These are phyloP conservation scores for Medicago arabica DNA, from an alignment of 306 rosid species.

Conservation along the genomic window DNA sequence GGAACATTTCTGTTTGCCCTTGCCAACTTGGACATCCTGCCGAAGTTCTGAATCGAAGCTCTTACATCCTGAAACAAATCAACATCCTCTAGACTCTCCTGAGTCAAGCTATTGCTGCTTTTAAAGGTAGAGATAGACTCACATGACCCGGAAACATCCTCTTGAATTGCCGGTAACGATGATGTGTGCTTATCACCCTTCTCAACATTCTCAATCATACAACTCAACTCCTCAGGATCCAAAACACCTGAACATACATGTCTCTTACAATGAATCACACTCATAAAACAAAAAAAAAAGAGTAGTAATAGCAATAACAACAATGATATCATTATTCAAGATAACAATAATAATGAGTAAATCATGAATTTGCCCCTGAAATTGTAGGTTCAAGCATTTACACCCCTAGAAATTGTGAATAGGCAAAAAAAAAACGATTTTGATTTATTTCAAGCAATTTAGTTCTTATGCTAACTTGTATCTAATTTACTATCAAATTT, in stretches of 20 bases:
- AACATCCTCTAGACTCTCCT: constrained; percentile 59
- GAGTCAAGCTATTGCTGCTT: constrained; percentile 68
- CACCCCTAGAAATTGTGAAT: too few relatives aligned
- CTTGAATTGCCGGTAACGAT: constrained; percentile 61
- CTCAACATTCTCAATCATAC: constrained; percentile 74
- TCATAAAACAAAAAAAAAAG: constrained; percentile 17
- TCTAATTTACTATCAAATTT: too few relatives aligned
- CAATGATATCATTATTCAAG: neutral
- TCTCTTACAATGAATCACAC: neutral
- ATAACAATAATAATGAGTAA: neutral
- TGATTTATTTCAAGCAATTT: too few relatives aligned
- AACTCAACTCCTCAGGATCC: constrained; percentile 85
- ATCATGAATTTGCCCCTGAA: too few relatives aligned
- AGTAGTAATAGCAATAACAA: neutral
- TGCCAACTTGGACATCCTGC: constrained; percentile 40
- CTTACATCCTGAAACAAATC: constrained; percentile 83
- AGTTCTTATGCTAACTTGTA: too few relatives aligned
- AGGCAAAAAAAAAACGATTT: too few relatives aligned
- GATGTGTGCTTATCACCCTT: constrained; percentile 39
- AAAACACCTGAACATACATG: constrained; percentile 66
- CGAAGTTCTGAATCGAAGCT: constrained; percentile 94
- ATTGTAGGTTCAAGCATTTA: too few relatives aligned
- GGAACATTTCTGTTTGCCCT: constrained; percentile 43
- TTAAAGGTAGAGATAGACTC: constrained; percentile 71
- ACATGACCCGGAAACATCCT: constrained; percentile 70